Conservation (phyloP, 371 early-diverging fungal species). For the Saksenaea vasiformis region DNA sequence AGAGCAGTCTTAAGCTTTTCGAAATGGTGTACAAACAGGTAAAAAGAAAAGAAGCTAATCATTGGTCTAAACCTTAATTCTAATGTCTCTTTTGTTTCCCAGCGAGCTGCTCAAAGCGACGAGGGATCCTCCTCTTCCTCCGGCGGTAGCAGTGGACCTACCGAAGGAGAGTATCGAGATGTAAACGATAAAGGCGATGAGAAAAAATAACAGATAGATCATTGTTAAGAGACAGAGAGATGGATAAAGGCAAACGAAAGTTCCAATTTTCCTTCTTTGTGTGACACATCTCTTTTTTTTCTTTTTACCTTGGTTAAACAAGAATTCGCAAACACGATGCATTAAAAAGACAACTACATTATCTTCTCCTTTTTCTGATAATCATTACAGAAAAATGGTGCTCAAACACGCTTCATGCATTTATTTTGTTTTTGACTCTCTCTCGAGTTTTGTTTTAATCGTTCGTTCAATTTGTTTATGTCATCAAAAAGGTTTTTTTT, state of each 20-base stretch:
- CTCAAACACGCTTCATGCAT: no score
- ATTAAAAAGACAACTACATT: no score
- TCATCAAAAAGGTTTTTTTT: no score
- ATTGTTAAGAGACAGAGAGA: background rate
- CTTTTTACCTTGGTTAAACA: no score
- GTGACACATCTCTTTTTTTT: no score
- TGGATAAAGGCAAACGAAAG: background rate
- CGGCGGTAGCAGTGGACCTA: conserved; percentile 9
- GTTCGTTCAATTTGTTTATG: no score
- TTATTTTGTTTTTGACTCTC: no score
- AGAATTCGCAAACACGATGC: no score
- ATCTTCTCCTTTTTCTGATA: no score
- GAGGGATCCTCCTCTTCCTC: background rate
- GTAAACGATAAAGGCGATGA: conserved; percentile 25
- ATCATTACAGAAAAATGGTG: no score
- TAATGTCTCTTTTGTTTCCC: background rate
- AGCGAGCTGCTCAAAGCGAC: conserved; percentile 22
- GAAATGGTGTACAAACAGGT: conserved; percentile 87
- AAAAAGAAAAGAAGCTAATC: background rate
- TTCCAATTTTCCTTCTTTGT: background rate
- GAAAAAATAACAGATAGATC: conserved; percentile 13
- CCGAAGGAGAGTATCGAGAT: conserved; percentile 30
- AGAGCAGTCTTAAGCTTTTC: conserved; percentile 84
- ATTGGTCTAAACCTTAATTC: background rate
- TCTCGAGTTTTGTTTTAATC: no score